Conservation (phyloP, 2,329 filamentous ascomycete genomes). For the Claviceps humidiphila region DNA sequence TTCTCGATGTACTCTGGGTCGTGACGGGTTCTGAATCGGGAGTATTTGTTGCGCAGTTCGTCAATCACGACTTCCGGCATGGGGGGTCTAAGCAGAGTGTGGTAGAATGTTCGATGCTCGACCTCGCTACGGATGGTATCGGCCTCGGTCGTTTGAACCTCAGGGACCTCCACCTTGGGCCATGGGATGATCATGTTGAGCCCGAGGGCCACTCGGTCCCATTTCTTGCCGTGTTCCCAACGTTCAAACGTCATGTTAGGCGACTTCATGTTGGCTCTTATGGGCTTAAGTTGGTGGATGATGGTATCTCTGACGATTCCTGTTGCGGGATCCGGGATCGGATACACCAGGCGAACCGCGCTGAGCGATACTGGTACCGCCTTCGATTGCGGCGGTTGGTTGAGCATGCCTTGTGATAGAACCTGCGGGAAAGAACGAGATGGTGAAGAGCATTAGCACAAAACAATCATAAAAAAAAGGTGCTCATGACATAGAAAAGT, state of each 20-base stretch:
- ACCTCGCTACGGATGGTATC: constrained; percentile 70
- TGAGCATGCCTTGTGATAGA: constrained; percentile 18
- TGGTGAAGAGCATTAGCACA: neutral
- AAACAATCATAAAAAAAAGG: neutral
- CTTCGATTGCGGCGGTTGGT: constrained; percentile 16
- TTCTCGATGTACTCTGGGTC: constrained; percentile 56
- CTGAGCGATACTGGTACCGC: constrained; percentile 47
- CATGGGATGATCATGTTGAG: constrained; percentile 64
- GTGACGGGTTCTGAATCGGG: constrained; percentile 68
- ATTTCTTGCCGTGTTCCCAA: constrained; percentile 28
- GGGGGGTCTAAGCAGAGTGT: constrained; percentile 63
- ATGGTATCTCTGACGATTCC: constrained; percentile 59
- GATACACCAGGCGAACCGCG: constrained; percentile 69
- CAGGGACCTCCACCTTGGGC: constrained; percentile 43
- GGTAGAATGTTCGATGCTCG: constrained; percentile 62
- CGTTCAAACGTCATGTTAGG: constrained; percentile 28
- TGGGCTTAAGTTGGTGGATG: constrained; percentile 54
- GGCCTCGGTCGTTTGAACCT: constrained; percentile 38
- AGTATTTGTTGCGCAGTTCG: constrained; percentile 75
- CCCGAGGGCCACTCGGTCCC: constrained; percentile 52
- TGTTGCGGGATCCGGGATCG: constrained; percentile 52
- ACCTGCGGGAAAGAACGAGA: constrained; percentile 10
- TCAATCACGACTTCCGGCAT: constrained; percentile 70
- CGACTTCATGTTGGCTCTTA: constrained; percentile 33
- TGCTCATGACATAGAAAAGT: neutral